Evolutionary conservation across 768 basidiomycete species (phyloP), one percentile per base, ranked within the genome.

Genomic region (Leccinellum albellum): DNA sequence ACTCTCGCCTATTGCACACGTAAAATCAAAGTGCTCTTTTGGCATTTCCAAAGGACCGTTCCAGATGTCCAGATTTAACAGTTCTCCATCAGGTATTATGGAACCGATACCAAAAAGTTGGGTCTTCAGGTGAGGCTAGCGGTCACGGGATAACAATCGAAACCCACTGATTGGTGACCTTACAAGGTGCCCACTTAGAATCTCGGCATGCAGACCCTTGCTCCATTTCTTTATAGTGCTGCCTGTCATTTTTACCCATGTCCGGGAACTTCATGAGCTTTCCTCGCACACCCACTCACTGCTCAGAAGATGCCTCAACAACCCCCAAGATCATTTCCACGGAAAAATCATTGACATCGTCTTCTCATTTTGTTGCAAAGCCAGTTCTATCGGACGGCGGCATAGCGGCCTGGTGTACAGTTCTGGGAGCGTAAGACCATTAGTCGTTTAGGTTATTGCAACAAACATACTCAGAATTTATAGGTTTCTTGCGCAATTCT

Each of bases 401-500:
- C 42, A 12, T 58, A 15, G 65, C 31, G 8, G 69, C 63, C 14
- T 66, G 65, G 67, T 71, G 67, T 42, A 62, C 69, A 3, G 68
- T 64, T 8, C 46, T 62, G 2, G 69, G 70, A 60, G 59, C 51
- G 67, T 71, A 59, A 61, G 65, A 50, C 52, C 14, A 46, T 20
- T 10, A 8, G 4, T 46, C 3, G 1, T 9, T 28, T 9, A 14
- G 0, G 1, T 56, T 17, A 4, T 7, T 33, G 29, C 15, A 14
- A 50, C 32, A 7, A 2, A 15, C 10, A 6, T 42, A n/a, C 17
- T 15, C 4, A 40, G 10, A 50, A 33, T 5, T 21, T 9, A 20
- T 12, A 71, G 69, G 8, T 71, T 71, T 37, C 59, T 70, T 46
- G 60, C 32, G 1, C 64, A 66, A 44, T 66, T 71, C 17, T 66